Base-by-base conservation (phyloP, 2,329 filamentous ascomycete genomes). In the Endoconidiophora laricicola region DNA sequence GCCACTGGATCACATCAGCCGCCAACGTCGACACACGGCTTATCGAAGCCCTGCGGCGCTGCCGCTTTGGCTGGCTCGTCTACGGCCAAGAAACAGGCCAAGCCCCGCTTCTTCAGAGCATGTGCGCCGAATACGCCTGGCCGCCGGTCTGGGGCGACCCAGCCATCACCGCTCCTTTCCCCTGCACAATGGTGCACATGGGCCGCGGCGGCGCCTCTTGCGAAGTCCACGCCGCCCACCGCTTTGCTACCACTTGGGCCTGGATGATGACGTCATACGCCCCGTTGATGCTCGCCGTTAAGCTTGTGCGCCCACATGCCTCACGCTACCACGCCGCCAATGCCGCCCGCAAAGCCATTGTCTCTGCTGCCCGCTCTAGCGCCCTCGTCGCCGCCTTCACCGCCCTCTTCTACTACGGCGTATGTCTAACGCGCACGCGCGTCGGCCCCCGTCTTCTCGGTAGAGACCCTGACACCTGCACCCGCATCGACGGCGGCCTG, bases 131-230 rank as follows among this genome's bases (percentile, higher is more conserved):
- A 56, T 81, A 82, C 62, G 66, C 66, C 26, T 76, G 78, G 68
- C 85, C 86, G 0, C 59, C 69, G n/a, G 65, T 67, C 51, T 87
- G 80, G 74, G 86, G 83, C 18, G 79, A 93, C 61, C 85, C 86
- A 1, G 69, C 72, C 16, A 69, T 70, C 50, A 74, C 79, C 0
- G 65, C 81, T 7, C 86, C 86, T 0, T 81, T 90, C 52, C 85
- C 85, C 1, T 94, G 86, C 64, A 79, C 86, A 61, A 69, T 93
- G 55, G 84, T 91, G 2, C 86, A 94, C 65, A 86, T 86, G 78
- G 82, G 82, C 49, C 72, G 71, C 54, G 82, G 84, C 2, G 70
- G 76, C 1, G 14, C 20, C 38, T 85, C 70, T 50, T 87, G 86
- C 63, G 86, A 93, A 61, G 71, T 71, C 55, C 83, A 93, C 61